Evolutionary conservation across 1,284 basidiomycete species (phyloP), one percentile per base, ranked within the genome.

Genomic region (Phylloboletellus chloephorus): DNA sequence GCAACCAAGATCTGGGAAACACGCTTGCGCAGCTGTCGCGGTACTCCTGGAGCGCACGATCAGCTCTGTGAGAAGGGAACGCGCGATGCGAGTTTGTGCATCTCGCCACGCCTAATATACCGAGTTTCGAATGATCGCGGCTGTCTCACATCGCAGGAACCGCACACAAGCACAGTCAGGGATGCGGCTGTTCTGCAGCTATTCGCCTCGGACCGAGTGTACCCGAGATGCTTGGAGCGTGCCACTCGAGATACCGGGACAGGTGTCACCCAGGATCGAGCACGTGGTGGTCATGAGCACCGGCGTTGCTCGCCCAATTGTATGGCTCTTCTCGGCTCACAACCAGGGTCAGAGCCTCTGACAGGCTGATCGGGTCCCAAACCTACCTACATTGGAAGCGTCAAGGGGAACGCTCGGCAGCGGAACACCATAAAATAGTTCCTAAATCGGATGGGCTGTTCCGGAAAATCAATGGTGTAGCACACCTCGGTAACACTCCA

Each of bases 151-250:
- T 37, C 26, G 20, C 31, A 87, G 83, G 83, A 48, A 71, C 67
- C 63, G 37, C 83, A 85, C 61, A 83, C 83, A n/a, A n/a, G n/a
- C 37, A 87, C 84, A 42, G 85, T 87, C 57, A 76, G 65, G 46
- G 68, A 60, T 49, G 67, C 71, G 43, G 60, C 66, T 16, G 61
- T 85, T 12, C 67, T 87, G 42, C 66, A 71, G 43, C 73, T 74
- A 38, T 83, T 87, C 60, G 71, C 71, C 41, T 66, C 69, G 37
- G 72, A 77, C 49, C 34, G 60, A 61, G 38, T 82, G 79, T 56
- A 66, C 72, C 43, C 68, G 59, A 30, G 63, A 68, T 37, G 76
- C 48, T 66, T 85, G 39, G 59, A 58, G 44, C 74, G 72, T 36
- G 51, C 58, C 46, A 49, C 56, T 37, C 51, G 45, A 37, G 31